A percentile compares a stretch with the other conserved stretches of the same genome.
Evolutionary conservation across 495 filamentous ascomycete species (phyloP).

Genomic region (Lindgomyces ingoldianus): DNA sequence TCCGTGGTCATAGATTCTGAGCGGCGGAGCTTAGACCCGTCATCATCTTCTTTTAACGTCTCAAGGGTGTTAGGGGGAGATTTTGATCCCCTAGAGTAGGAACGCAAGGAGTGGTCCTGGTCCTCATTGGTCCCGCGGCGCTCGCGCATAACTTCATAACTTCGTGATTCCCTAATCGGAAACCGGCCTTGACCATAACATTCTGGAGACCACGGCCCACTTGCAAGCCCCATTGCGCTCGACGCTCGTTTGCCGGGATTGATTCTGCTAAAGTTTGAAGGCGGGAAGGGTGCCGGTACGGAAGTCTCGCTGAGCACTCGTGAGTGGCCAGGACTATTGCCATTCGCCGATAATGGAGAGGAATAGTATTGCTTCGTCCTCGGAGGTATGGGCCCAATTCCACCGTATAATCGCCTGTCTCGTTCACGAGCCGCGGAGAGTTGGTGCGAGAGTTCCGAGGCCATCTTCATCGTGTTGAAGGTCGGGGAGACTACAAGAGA

Average conservation of each 20-base stretch:
- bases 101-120: constrained; percentile 28
- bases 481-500: constrained; percentile 53
- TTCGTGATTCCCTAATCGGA: constrained; percentile 33
- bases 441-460: constrained; percentile 31
- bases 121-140: constrained; percentile 12
- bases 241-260: constrained; percentile 30
- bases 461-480: constrained; percentile 27
- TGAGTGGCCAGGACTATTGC: constrained; percentile 36
- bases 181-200: constrained; percentile 26
- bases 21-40: constrained; percentile 63
- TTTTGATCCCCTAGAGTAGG: constrained; percentile 25
- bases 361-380: constrained; percentile 19
- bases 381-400: constrained; percentile 31
- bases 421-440: constrained; percentile 27
- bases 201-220: constrained; percentile 36
- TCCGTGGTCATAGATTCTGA: constrained; percentile 52
- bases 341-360: constrained; percentile 31
- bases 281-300: constrained; percentile 31
- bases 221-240: constrained; percentile 34
- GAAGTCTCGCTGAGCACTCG: constrained; percentile 41
- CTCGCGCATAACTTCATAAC: constrained; percentile 33
- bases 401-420: constrained; percentile 30
- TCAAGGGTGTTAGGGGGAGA: constrained; percentile 38
- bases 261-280: constrained; percentile 12
- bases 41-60: constrained; percentile 42